phyloP scores from a whole-genome alignment of 1,284 basidiomycete genomes.

The Cutaneotrichosporon sp. region DNA sequence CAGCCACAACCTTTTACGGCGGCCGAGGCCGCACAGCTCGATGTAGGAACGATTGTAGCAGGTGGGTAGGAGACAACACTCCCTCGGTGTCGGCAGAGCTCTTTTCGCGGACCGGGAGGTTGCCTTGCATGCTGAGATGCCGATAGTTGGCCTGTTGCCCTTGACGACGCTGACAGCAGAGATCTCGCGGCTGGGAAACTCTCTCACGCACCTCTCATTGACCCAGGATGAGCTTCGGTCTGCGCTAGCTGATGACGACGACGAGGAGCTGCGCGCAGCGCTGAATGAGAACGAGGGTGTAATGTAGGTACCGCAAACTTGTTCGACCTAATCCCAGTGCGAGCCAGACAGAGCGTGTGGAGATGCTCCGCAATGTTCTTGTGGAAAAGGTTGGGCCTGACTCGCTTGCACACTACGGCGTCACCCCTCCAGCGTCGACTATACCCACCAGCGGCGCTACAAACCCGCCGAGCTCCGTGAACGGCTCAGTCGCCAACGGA shows the following conservation, averaged over 20 bases:
- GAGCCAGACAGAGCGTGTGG: slow-evolving; percentile 35
- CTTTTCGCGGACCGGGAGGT: too few relatives aligned
- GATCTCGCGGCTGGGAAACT: slow-evolving; percentile 67
- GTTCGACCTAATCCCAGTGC: slow-evolving; percentile 21
- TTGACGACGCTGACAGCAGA: slow-evolving; percentile 55
- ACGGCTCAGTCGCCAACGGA: slow-evolving; percentile 3
- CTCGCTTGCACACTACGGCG: slow-evolving; percentile 33
- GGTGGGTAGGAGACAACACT: slow-evolving; percentile 49
- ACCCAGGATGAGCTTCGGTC: slow-evolving; percentile 61
- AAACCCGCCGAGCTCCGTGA: neutral
- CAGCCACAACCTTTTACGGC: slow-evolving; percentile 71
- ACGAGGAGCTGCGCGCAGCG: slow-evolving; percentile 52
- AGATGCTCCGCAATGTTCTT: slow-evolving; percentile 31
- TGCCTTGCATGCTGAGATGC: too few relatives aligned
- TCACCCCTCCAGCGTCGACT: slow-evolving; percentile 2
- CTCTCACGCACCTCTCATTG: slow-evolving; percentile 58
- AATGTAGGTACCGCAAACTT: slow-evolving; percentile 49
- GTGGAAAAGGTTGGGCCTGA: slow-evolving; percentile 37
- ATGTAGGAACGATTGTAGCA: slow-evolving; percentile 63
- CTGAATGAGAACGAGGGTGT: slow-evolving; percentile 55
- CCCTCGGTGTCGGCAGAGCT: too few relatives aligned
- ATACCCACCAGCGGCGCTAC: neutral
- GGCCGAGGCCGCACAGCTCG: slow-evolving; percentile 60
- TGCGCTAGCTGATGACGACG: slow-evolving; percentile 44
- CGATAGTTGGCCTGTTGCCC: too few relatives aligned